Evolutionary conservation across 1,284 basidiomycete species (phyloP).

Genomic region (Cystobasidium pallidum): DNA sequence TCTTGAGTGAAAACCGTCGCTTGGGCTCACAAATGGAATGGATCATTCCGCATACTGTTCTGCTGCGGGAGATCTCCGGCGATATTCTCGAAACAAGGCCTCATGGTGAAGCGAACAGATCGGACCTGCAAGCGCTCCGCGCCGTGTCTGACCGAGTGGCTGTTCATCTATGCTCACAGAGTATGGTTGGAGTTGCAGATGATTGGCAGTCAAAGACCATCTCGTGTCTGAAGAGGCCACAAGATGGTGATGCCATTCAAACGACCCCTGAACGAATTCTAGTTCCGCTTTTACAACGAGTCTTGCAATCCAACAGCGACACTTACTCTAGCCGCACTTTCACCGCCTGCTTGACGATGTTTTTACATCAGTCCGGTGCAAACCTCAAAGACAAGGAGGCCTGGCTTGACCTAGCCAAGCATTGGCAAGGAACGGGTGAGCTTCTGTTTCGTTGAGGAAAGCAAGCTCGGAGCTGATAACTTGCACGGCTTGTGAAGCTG

Average conservation of each 20-base stretch:
- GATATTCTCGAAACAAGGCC: conserved; percentile 62
- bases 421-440: conserved; percentile 8
- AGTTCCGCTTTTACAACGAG: not conserved
- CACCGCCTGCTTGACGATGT: conserved; percentile 51
- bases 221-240: conserved; percentile 54
- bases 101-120: conserved; percentile 56
- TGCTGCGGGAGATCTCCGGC: conserved; percentile 56
- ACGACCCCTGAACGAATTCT: conserved; percentile 6
- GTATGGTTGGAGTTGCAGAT: conserved; percentile 58
- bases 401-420: conserved; percentile 71
- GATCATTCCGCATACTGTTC: conserved; percentile 59
- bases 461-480: not conserved
- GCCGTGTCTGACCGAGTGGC: conserved; percentile 65
- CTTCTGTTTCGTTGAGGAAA: not conserved
- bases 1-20: conserved; percentile 67
- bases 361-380: conserved; percentile 47
- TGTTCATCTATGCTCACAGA: conserved; percentile 68
- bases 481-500: conserved; percentile 61
- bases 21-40: conserved; percentile 65
- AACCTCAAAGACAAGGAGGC: conserved; percentile 59
- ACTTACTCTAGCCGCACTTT: conserved; percentile 26
- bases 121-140: conserved; percentile 61
- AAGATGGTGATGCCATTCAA: conserved; percentile 12
- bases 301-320: not conserved
- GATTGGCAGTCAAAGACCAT: conserved; percentile 63